Evolutionary conservation across 1,284 basidiomycete genomes (phyloP), one percentile per base, ranked within the genome.

Genomic region (Austroboletus novae-zelandiae): DNA sequence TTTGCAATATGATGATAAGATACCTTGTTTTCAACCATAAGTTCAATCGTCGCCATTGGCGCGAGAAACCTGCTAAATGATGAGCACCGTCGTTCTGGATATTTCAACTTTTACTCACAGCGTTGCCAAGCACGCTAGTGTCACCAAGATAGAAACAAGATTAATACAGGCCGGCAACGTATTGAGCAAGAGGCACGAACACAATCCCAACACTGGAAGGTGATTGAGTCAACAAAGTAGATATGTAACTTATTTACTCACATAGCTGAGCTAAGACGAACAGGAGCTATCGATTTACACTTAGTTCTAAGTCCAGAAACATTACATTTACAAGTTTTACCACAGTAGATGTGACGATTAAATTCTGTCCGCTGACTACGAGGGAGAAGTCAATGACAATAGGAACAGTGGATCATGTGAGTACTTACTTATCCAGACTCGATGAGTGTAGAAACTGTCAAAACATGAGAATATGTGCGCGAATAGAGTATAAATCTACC

Each of bases 341-440:
- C 51, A 58, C 62, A 9, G 37, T 29, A 2, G 14, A 45, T 18
- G 58, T 59, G 15, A 62, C 9, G 6, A 52, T 5, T 13, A 50
- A 47, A 43, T 65, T 62, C 14, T n/a, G 34, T 29, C 50, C 53
- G 9, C 62, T 65, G 40, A 63, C 64, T 66, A 18, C 23, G 32
- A 27, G 4, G 15, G n/a, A 31, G n/a, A 20, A n/a, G 14, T 56
- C 30, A 25, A 13, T 0, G 17, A 4, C 15, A 13, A 43, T 2
- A 25, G 11, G 15, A 23, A 2, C n/a, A n/a, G n/a, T 15, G 34
- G 17, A 20, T 7, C 5, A 9, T 8, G 1, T 36, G 17, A n/a
- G 5, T 5, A 44, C 63, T 40, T 42, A 62, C 62, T 62, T 60
- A 65, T 63, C 61, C 61, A 63, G 8, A 63, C 53, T 32, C 64